These are phyloP conservation scores for Gastrodia elata DNA, from an alignment of 106 monocot species.

Conservation along the genomic window DNA sequence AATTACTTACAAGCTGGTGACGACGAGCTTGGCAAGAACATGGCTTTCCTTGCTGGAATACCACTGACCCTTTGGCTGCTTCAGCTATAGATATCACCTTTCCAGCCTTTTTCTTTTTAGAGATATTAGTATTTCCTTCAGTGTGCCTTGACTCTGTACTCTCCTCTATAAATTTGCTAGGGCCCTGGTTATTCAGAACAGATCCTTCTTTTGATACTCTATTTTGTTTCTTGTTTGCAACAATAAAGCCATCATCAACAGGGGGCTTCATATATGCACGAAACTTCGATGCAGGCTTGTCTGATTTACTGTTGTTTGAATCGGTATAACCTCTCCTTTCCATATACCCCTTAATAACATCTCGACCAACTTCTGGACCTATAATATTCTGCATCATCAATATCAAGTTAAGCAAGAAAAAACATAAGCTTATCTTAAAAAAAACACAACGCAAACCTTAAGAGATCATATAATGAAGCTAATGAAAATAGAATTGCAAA, in stretches of 20 bases:
- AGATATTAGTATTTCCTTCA: constrained; percentile 15
- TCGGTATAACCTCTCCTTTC: constrained; percentile 53
- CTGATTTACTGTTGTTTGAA: constrained; percentile 12
- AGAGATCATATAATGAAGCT: not conserved
- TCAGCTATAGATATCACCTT: constrained; percentile 78
- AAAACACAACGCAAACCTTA: no score
- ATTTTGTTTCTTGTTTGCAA: constrained; percentile 47
- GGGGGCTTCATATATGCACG: constrained; percentile 54
- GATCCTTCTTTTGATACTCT: constrained; percentile 32
- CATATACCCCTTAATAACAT: constrained; percentile 65
- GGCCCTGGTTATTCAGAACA: constrained; percentile 8
- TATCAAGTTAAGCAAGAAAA: not conserved
- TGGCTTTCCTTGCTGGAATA: constrained; percentile 86
- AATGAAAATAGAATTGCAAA: constrained; percentile 3
- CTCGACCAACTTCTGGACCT: constrained; percentile 57
- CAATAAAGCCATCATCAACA: constrained; percentile 16
- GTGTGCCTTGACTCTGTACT: constrained; percentile 20
- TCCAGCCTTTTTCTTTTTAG: constrained; percentile 68
- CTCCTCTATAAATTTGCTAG: constrained; percentile 26
- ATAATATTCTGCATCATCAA: constrained; percentile 72
- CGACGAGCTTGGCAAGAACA: constrained; percentile 92
- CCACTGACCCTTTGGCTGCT: constrained; percentile 76
- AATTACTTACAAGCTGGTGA: constrained; percentile 91
- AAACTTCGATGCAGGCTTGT: constrained; percentile 16
- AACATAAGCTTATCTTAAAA: not conserved